Conservation (phyloP, 441 rosid genomes). For the Erodium moschatum region DNA sequence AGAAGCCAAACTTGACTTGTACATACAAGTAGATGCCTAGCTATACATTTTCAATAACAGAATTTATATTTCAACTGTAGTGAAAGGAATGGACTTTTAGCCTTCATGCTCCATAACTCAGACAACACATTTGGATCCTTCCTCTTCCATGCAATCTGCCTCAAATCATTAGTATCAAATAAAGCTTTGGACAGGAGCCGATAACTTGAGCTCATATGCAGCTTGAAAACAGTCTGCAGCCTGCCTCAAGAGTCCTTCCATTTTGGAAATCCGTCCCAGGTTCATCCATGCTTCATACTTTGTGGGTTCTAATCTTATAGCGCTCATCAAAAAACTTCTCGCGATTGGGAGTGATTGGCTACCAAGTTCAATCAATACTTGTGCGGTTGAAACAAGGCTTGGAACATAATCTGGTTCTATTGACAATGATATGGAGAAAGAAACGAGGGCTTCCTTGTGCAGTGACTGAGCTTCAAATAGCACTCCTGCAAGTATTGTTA, state of each 20-base stretch:
- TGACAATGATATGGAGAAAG: constrained; percentile 59
- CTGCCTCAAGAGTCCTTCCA: constrained; percentile 67
- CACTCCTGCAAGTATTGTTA: constrained; percentile 40
- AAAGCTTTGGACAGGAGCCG: constrained; percentile 67
- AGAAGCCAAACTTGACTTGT: background rate
- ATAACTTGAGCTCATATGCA: constrained; percentile 66
- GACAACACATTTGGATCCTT: background rate
- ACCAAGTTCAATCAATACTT: constrained; percentile 53
- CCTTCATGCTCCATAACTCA: background rate
- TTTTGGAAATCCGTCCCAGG: constrained; percentile 64
- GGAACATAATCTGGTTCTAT: constrained; percentile 74
- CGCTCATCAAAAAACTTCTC: constrained; percentile 73
- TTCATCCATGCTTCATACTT: constrained; percentile 74
- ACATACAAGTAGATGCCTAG: background rate
- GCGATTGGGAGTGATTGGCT: constrained; percentile 48
- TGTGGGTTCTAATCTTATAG: constrained; percentile 61
- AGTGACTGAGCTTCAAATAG: constrained; percentile 54
- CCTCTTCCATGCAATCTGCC: background rate
- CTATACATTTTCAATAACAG: constrained; percentile 1
- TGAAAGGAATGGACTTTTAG: background rate
- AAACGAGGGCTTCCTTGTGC: constrained; percentile 60
- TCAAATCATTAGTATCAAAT: constrained; percentile 12
- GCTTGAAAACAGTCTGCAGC: constrained; percentile 95
- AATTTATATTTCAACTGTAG: background rate
- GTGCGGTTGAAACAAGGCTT: constrained; percentile 68